Percentiles rank a stretch among this genome's conserved stretches.
Conservation (phyloP, 2,329 filamentous ascomycete genomes). For the Neofusicoccum parvum region DNA sequence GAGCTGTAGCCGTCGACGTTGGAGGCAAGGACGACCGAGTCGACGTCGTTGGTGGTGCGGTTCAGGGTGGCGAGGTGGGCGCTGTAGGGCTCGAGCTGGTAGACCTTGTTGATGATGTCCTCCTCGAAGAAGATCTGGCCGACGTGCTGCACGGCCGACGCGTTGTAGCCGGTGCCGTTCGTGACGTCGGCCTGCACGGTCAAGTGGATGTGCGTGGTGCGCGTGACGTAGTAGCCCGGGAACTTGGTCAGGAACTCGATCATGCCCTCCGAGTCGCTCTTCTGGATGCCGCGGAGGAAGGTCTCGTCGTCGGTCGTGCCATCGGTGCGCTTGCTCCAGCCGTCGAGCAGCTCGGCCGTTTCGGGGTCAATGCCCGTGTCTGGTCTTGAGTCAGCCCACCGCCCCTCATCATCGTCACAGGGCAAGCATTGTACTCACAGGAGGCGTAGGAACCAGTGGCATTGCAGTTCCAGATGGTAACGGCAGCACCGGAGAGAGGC, state of each 20-base stretch:
- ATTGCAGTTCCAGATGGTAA: constrained; percentile 48
- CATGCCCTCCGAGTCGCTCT: constrained; percentile 50
- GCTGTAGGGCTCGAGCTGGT: constrained; percentile 50
- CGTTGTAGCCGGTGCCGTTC: constrained; percentile 52
- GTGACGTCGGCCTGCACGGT: constrained; percentile 39
- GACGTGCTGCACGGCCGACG: constrained; percentile 55
- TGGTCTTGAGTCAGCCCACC: no score
- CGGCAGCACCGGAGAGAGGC: constrained; percentile 48
- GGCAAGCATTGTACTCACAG: neutral
- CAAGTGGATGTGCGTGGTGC: constrained; percentile 44
- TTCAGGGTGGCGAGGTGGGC: constrained; percentile 39
- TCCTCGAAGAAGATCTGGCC: constrained; percentile 69
- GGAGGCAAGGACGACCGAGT: constrained; percentile 53
- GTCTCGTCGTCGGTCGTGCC: constrained; percentile 35
- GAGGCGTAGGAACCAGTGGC: constrained; percentile 46
- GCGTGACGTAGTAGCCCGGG: constrained; percentile 47
- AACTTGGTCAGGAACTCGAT: constrained; percentile 54
- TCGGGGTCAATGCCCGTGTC: constrained; percentile 32
- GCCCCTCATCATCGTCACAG: no score
- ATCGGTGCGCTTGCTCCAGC: constrained; percentile 27
- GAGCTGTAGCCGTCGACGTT: constrained; percentile 51
- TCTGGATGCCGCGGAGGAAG: constrained; percentile 54
- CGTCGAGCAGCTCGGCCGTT: constrained; percentile 27
- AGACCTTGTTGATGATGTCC: constrained; percentile 54
- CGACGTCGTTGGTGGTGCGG: constrained; percentile 54